Conservation (phyloP, 768 basidiomycete genomes). For the Amanita fuliginea region DNA sequence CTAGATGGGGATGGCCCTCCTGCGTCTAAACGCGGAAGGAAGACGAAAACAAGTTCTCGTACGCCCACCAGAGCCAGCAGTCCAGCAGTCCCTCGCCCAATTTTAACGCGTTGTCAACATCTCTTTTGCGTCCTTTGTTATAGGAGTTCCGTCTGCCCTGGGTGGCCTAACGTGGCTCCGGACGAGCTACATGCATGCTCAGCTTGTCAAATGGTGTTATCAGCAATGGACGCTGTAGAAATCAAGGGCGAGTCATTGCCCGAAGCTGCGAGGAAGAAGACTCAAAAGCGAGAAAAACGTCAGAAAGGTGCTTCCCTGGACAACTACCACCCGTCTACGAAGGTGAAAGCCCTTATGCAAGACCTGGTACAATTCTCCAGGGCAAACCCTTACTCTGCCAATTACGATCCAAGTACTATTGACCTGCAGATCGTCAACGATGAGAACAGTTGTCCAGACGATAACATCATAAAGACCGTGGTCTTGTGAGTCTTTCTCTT, state of each 20-base stretch:
- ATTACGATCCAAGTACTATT: conserved; percentile 68
- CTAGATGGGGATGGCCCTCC: conserved; percentile 39
- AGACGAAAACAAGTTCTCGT: conserved; percentile 50
- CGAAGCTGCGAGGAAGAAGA: conserved; percentile 51
- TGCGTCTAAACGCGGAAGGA: conserved; percentile 34
- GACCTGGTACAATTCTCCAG: conserved; percentile 78
- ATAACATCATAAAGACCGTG: conserved; percentile 76
- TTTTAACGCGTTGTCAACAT: conserved; percentile 91
- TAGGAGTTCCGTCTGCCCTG: conserved; percentile 63
- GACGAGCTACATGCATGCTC: conserved; percentile 59
- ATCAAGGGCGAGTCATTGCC: conserved; percentile 49
- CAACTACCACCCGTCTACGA: conserved; percentile 72
- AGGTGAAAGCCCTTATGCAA: conserved; percentile 70
- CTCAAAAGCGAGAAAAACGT: conserved; percentile 55
- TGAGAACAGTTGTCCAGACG: conserved; percentile 59
- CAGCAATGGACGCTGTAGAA: conserved; percentile 71
- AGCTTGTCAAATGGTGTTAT: conserved; percentile 62
- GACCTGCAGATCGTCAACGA: conserved; percentile 74
- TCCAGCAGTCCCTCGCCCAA: conserved; percentile 48
- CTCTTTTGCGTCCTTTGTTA: conserved; percentile 87
- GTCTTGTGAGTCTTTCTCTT: conserved; percentile 74
- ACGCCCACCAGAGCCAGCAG: conserved; percentile 65
- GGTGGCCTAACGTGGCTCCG: conserved; percentile 63
- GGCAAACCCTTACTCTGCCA: conserved; percentile 75
- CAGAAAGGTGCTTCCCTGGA: conserved; percentile 41